phyloP scores from a whole-genome alignment of 148 eudicot genomes.

The Camellia lanceoleosa region DNA sequence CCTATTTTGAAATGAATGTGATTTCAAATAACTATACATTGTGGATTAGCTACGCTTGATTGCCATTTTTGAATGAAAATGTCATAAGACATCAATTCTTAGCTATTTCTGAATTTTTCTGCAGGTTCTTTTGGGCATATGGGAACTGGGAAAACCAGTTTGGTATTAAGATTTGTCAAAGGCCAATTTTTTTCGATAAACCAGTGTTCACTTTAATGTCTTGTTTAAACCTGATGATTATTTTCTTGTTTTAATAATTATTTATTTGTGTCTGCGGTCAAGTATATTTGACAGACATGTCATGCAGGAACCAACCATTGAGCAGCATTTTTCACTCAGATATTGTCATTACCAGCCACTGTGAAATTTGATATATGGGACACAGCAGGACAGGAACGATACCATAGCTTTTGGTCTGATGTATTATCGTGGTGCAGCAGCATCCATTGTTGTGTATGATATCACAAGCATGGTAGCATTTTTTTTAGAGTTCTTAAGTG shows the following conservation, averaged over 20 bases:
- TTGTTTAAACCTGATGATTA: neutral
- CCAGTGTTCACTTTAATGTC: conserved; percentile 29
- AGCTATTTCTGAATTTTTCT: conserved; percentile 5
- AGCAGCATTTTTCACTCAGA: conserved; percentile 48
- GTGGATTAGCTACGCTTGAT: neutral
- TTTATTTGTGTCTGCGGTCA: neutral
- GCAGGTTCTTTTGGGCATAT: conserved; percentile 48
- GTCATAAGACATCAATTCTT: neutral
- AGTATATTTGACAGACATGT: conserved; percentile 8
- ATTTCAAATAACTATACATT: neutral
- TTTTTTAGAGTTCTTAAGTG: neutral
- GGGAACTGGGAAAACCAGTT: conserved; percentile 49
- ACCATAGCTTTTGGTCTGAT: conserved; percentile 57
- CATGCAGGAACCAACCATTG: conserved; percentile 47
- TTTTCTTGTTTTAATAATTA: neutral
- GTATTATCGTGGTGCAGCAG: conserved; percentile 57
- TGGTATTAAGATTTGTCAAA: conserved; percentile 41
- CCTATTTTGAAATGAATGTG: neutral
- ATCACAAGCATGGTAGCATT: conserved; percentile 45
- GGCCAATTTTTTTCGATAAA: conserved; percentile 38
- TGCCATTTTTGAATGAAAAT: neutral
- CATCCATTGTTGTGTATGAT: conserved; percentile 48
- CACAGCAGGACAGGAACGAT: conserved; percentile 54
- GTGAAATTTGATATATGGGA: conserved; percentile 55
- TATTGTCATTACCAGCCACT: conserved; percentile 37